Conservation (phyloP, 306 rosid genomes). For the Prunus dulcis region DNA sequence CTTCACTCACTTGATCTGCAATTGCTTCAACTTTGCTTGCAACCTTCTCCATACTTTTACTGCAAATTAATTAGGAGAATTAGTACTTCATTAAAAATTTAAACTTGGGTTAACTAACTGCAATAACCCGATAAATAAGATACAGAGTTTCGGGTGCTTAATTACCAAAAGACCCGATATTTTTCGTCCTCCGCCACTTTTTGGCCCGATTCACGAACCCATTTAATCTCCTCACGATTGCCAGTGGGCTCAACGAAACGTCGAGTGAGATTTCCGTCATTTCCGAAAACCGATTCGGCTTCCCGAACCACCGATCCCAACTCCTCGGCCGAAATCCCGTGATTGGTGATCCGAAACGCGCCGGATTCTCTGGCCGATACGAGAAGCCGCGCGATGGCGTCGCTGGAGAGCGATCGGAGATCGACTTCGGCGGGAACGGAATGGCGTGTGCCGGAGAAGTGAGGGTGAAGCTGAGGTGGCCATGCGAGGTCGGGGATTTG, state of each 20-base stretch:
- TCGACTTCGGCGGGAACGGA: conserved; percentile 47
- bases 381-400: conserved; percentile 25
- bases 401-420: conserved; percentile 30
- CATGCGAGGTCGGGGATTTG: conserved; percentile 49
- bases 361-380: conserved; percentile 50
- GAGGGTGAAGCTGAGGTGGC: conserved; percentile 25
- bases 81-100: not conserved
- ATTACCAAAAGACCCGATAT: conserved; percentile 44
- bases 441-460: not conserved
- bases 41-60: conserved; percentile 46
- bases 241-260: conserved; percentile 12
- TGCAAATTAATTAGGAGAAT: not conserved
- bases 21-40: conserved; percentile 55
- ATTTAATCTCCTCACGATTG: conserved; percentile 39
- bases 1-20: conserved; percentile 40
- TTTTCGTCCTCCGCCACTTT: conserved; percentile 2
- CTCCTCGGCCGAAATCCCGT: conserved; percentile 51
- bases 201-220: not conserved
- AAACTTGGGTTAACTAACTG: not conserved
- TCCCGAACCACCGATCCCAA: conserved; percentile 35
- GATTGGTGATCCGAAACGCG: conserved; percentile 52
- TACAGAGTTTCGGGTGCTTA: conserved; percentile 10
- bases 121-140: not conserved
- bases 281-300: conserved; percentile 31
- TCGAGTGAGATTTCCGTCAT: not conserved